Evolutionary conservation across 1,284 basidiomycete species (phyloP).

Genomic region (Wolfiporia cocos): DNA sequence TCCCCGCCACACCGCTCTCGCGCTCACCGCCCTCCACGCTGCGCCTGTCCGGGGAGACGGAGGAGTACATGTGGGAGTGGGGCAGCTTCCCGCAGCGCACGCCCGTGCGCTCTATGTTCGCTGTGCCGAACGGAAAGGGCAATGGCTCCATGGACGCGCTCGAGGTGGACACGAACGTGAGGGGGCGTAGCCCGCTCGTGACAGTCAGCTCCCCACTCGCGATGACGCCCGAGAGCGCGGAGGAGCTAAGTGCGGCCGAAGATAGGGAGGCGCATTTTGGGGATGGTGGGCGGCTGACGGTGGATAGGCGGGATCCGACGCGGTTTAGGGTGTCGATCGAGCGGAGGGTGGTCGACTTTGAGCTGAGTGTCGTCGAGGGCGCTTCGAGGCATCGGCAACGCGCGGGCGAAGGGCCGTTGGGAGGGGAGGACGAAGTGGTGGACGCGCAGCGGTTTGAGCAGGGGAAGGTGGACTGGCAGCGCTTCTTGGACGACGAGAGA

Average conservation of each 20-base stretch:
- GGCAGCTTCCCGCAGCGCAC: constrained; percentile 79
- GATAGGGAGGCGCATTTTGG: constrained; percentile 30
- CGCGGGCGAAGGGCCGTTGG: constrained; percentile 25
- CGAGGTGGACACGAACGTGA: constrained; percentile 8
- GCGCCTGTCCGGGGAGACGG: constrained; percentile 23
- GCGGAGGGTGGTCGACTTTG: constrained; percentile 47
- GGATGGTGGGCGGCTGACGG: constrained; percentile 44
- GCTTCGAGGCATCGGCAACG: constrained; percentile 18
- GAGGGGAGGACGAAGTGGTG: constrained; percentile 41
- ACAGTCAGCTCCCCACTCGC: constrained; percentile 2
- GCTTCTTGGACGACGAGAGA: constrained; percentile 48
- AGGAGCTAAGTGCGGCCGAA: constrained; percentile 6
- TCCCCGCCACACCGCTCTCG: constrained; percentile 6
- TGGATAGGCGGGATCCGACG: constrained; percentile 44
- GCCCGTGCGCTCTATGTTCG: constrained; percentile 50
- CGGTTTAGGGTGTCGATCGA: constrained; percentile 54
- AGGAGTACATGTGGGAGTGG: constrained; percentile 84
- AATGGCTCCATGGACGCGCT: constrained; percentile 19
- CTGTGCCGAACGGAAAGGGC: constrained; percentile 24
- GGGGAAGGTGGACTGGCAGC: constrained; percentile 47
- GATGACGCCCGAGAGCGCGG: background rate
- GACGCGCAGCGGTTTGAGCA: constrained; percentile 46
- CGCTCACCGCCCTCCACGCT: constrained; percentile 12
- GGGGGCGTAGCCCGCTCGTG: constrained; percentile 5
- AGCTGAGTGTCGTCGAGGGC: constrained; percentile 47